Base-by-base conservation (phyloP, 140 eudicot genomes). In the Anethum foeniculum region DNA sequence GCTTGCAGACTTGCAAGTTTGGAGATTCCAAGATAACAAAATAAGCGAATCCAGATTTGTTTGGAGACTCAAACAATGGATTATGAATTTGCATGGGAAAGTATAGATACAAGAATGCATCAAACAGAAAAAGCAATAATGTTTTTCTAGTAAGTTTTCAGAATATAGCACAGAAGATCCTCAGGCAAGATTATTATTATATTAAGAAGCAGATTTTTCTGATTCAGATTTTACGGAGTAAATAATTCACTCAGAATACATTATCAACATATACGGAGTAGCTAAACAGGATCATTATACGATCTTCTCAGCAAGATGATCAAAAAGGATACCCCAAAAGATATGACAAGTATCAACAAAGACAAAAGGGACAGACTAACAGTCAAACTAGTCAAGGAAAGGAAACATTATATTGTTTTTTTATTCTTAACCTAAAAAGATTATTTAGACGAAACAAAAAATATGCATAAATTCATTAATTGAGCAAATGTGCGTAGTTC, bases 21-120 rank as follows among this genome's bases (percentile, higher is more conserved):
- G 3, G 4, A 25, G 49, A 16, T 27, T 32, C 2, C 21, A 44
- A 43, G 13, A 39, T 73, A 14, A 73, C 77, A 43, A 43, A 52
- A 43, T 0, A 73, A 73, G 49, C 56, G 15, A 73, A 23, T 46
- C 51, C 16, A 65, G 12, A 73, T 38, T 46, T 16, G 52, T 15
- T 7, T 7, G 27, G 54, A 73, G 23, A 74, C 34, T 21, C 43
- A 38, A 41, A 71, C 76, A 32, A 38, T 8, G 15, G 27, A 30
- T 30, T 67, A 30, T 67, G 52, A 71, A 39, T 39, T 16, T 72
- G 14, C 51, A 41, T 72, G 52, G 51, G 51, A 72, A 18, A 36
- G 32, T 72, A 74, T n/a, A 4, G 6, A 74, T 72, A 25, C 36
- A 74, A n/a, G 78, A 74, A 74, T 74, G 54, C 78, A 74, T 43